These are phyloP conservation scores for Diaporthe sp. DNA, from an alignment of 2,329 filamentous ascomycete genomes.

Conservation along the genomic window DNA sequence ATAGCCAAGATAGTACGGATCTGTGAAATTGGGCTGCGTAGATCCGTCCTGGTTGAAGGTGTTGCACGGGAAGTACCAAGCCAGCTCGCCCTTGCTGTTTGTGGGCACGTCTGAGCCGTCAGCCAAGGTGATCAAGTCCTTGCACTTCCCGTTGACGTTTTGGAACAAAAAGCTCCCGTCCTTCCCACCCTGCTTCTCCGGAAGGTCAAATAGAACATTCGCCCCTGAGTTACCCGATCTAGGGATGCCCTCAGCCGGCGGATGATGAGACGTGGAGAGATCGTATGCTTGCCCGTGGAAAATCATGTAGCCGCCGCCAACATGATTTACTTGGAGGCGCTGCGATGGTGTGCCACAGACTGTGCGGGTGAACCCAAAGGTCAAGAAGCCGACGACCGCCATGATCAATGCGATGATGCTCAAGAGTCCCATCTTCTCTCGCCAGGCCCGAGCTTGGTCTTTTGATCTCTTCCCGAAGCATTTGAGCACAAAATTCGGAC, in stretches of 20 bases:
- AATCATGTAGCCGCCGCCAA: constrained; percentile 90
- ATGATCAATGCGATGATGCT: constrained; percentile 93
- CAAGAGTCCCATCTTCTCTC: constrained; percentile 97
- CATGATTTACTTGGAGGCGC: constrained; percentile 86
- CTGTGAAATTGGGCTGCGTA: constrained; percentile 79
- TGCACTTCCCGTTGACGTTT: constrained; percentile 98
- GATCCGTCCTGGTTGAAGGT: constrained; percentile 96
- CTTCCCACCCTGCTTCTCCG: constrained; percentile 84
- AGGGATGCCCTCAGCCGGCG: constrained; percentile 82
- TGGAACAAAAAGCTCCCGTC: constrained; percentile 98
- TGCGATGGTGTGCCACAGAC: constrained; percentile 83
- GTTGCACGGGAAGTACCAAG: constrained; percentile 97
- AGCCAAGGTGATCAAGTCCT: constrained; percentile 84
- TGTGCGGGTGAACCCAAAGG: constrained; percentile 92
- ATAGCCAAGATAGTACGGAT: constrained; percentile 85
- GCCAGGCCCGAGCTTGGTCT: constrained; percentile 92
- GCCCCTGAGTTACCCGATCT: constrained; percentile 64
- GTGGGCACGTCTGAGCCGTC: constrained; percentile 83
- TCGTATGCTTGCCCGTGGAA: constrained; percentile 95
- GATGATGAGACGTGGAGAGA: constrained; percentile 82
- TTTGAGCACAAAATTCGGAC: constrained; percentile 84
- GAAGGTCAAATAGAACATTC: constrained; percentile 91
- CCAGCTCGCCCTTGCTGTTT: constrained; percentile 79
- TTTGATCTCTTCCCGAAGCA: constrained; percentile 90
- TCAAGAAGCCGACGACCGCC: constrained; percentile 91